Evolutionary conservation across 768 basidiomycete species (phyloP), one percentile per base, ranked within the genome.

Genomic region (Leccinum aurantiacum): DNA sequence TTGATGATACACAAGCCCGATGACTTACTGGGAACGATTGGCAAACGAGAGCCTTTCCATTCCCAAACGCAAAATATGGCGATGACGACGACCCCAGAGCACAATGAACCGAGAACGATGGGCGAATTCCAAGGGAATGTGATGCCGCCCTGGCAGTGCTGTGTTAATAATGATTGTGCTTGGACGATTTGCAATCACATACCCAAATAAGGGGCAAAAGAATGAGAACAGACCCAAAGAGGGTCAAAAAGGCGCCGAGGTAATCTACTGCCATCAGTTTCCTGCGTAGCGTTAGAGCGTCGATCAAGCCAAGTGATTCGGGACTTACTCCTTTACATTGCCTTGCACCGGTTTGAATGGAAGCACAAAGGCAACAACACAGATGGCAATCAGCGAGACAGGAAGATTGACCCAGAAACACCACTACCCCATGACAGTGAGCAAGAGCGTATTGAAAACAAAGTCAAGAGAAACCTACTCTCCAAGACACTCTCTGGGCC

Each of bases 351-450:
- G 78, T 60, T 87, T 87, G n/a, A 90, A 75, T 0, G 90, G 90
- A 0, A 92, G 77, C 10, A 88, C 72, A 60, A 88, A 82, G 17
- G 81, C 65, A 4, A 90, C 83, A 15, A 86, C 81, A 19, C 78
- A 71, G 24, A 87, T 80, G 0, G 86, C 80, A 41, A 74, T 65
- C 13, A 81, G 70, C 0, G 87, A 83, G 3, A 87, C 66, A 0
- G 89, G 89, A 1, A 90, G 76, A 24, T 82, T 86, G 51, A 90
- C 78, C 84, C 88, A 90, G 70, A 89, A 89, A 67, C 87, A 89
- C 88, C 89, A 90, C 83, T 86, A 51, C 3, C 35, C 15, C 24
- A 7, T 4, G 22, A 47, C 5, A 11, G 44, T 60, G 15, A 53
- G 31, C 27, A 33, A 41, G 25, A 0, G 6, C 19, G 5, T 24